A percentile compares a stretch with the other conserved stretches of the same genome.
phyloP scores from a whole-genome alignment of 2,329 filamentous ascomycete genomes.

The Scytalidium lignicola region DNA sequence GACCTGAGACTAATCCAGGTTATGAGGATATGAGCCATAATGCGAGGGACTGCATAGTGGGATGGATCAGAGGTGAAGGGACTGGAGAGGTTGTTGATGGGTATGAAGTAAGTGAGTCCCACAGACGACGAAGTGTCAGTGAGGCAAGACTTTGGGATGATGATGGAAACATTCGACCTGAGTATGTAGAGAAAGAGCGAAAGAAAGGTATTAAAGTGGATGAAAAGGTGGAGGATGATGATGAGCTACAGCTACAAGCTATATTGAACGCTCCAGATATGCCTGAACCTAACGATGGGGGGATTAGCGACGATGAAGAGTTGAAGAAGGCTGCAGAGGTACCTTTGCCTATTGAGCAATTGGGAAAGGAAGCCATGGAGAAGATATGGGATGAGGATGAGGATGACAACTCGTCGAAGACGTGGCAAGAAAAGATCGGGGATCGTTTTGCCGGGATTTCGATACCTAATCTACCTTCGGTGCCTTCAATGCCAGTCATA shows the following conservation, averaged over 20 bases:
- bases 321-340: constrained; percentile 14
- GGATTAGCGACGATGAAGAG: constrained; percentile 12
- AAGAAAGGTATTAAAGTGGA: background rate
- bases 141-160: constrained; percentile 18
- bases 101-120: constrained; percentile 12
- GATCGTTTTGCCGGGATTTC: background rate
- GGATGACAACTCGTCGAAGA: background rate
- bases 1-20: constrained; percentile 14
- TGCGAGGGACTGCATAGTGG: constrained; percentile 9
- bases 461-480: background rate
- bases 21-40: constrained; percentile 16
- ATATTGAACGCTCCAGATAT: constrained; percentile 15
- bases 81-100: constrained; percentile 13
- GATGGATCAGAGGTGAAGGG: constrained; percentile 15
- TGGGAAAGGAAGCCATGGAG: background rate
- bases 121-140: constrained; percentile 8
- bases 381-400: background rate
- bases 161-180: constrained; percentile 16
- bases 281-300: constrained; percentile 17
- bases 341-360: constrained; percentile 12
- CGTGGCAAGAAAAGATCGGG: background rate
- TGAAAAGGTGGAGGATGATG: constrained; percentile 4
- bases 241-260: constrained; percentile 19
- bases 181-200: background rate
- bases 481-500: background rate